Evolutionary conservation across 116 monocot genomes (phyloP).

Genomic region (Dioscorea cayenensis): DNA sequence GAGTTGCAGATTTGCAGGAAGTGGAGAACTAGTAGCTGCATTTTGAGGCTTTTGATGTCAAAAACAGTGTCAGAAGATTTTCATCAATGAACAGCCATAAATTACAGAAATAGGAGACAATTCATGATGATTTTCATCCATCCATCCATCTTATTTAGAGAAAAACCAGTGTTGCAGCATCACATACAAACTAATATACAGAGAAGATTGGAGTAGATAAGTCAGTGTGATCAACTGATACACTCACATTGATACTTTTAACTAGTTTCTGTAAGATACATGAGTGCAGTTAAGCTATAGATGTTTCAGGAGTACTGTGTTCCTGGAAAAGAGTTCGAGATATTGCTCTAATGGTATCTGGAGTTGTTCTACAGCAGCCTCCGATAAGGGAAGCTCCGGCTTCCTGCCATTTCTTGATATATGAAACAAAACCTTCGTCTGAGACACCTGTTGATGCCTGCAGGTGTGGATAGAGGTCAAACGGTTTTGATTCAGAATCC

Average conservation of each 20-base stretch:
- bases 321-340: slow-evolving; percentile 33
- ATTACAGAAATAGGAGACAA: too few species aligned
- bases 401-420: slow-evolving; percentile 65
- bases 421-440: slow-evolving; percentile 86
- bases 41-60: slow-evolving; percentile 47
- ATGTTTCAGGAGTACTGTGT: neutral
- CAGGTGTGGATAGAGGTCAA: neutral
- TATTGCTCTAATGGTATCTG: slow-evolving; percentile 81
- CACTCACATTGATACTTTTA: too few species aligned
- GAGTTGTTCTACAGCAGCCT: slow-evolving; percentile 95
- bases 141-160: too few species aligned
- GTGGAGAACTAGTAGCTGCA: slow-evolving; percentile 51
- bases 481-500: too few species aligned
- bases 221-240: too few species aligned
- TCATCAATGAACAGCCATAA: neutral
- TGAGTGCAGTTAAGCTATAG: neutral
- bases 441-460: slow-evolving; percentile 66
- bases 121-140: too few species aligned
- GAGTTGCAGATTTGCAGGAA: slow-evolving; percentile 18
- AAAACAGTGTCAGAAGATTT: neutral
- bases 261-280: too few species aligned
- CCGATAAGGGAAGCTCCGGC: slow-evolving; percentile 89
- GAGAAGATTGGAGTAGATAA: too few species aligned
- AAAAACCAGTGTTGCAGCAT: too few species aligned
- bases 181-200: too few species aligned